These are phyloP conservation scores for Candida tibetensis DNA, from an alignment of 805 yeast genomes.

Conservation along the genomic window DNA sequence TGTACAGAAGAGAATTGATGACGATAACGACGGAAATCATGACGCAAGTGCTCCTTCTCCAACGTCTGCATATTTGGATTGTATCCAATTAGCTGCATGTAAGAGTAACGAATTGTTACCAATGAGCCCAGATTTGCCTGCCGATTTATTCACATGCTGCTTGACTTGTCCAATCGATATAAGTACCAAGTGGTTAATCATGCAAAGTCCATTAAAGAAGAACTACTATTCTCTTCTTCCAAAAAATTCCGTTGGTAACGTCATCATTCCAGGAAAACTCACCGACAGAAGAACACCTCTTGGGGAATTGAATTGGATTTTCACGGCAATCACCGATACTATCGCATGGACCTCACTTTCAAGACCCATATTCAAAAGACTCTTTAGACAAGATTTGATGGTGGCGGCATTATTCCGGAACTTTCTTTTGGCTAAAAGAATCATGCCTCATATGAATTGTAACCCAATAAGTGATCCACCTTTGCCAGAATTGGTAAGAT, in stretches of 20 bases:
- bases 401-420: constrained; percentile 95
- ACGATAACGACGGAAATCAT: constrained; percentile 65
- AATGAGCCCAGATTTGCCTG: constrained; percentile 92
- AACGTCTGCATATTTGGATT: constrained; percentile 70
- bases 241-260: constrained; percentile 48
- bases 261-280: constrained; percentile 82
- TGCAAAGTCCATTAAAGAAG: constrained; percentile 68
- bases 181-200: constrained; percentile 84
- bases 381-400: constrained; percentile 93
- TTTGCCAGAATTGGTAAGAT: constrained; percentile 73
- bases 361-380: constrained; percentile 79
- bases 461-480: constrained; percentile 95
- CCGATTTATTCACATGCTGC: constrained; percentile 93
- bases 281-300: constrained; percentile 93
- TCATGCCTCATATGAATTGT: constrained; percentile 90
- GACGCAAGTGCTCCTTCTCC: constrained; percentile 57
- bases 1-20: constrained; percentile 85
- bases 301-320: constrained; percentile 96
- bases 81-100: constrained; percentile 94
- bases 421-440: constrained; percentile 84
- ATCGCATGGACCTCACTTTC: constrained; percentile 95
- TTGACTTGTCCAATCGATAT: constrained; percentile 94
- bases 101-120: constrained; percentile 81
- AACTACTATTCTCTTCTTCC: constrained; percentile 48
- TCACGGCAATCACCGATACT: constrained; percentile 96